These are phyloP conservation scores for Vigna reflexopilosa DNA, from an alignment of 306 rosid genomes.

Conservation along the genomic window DNA sequence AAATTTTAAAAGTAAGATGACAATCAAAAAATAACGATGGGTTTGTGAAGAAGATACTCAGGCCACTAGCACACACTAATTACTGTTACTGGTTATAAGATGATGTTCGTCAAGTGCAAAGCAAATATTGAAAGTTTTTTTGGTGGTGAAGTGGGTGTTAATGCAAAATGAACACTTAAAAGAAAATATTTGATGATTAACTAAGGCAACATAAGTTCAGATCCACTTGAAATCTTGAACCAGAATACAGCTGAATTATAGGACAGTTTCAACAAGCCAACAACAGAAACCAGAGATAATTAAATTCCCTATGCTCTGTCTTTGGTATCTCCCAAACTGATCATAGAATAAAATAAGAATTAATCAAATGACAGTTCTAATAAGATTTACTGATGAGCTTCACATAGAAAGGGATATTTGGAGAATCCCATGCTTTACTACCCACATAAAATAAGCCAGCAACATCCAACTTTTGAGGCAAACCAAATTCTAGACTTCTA, in stretches of 20 bases:
- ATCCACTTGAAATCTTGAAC: constrained; percentile 16
- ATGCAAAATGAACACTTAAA: constrained; percentile 15
- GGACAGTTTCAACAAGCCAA: constrained; percentile 27
- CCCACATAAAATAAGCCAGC: constrained; percentile 7
- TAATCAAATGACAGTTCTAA: constrained; percentile 11
- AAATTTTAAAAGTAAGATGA: constrained; percentile 33
- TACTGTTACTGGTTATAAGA: constrained; percentile 3
- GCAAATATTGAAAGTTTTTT: background rate
- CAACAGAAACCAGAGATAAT: constrained; percentile 32
- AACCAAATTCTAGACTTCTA: background rate
- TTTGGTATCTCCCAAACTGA: background rate
- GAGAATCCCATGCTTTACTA: background rate
- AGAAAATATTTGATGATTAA: background rate
- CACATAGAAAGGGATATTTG: background rate
- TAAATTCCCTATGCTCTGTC: constrained; percentile 9
- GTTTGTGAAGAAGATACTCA: constrained; percentile 18
- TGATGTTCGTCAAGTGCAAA: constrained; percentile 1
- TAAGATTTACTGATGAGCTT: background rate
- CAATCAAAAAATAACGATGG: constrained; percentile 26
- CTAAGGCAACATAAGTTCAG: background rate
- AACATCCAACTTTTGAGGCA: constrained; percentile 18
- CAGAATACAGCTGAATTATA: constrained; percentile 16
- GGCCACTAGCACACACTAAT: constrained; percentile 22
- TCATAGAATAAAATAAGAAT: constrained; percentile 26
- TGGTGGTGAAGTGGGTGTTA: background rate